These are phyloP conservation scores for Przewalskia tangutica DNA, from an alignment of 257 asterid species.

Conservation along the genomic window DNA sequence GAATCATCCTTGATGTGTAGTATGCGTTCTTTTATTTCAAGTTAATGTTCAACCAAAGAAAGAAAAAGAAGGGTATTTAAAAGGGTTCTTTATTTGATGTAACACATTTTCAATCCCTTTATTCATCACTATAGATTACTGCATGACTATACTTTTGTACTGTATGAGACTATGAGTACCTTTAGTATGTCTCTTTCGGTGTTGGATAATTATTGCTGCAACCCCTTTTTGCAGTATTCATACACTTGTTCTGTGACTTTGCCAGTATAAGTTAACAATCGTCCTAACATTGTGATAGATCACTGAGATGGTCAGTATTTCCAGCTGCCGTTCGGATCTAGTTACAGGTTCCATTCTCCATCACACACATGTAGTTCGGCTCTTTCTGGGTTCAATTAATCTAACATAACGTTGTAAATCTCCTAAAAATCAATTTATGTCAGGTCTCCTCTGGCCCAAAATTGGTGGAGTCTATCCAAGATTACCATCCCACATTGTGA, in stretches of 20 bases:
- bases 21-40: not conserved
- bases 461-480: constrained; percentile 15
- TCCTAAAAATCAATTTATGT: not conserved
- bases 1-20: not conserved
- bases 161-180: not conserved
- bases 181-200: not conserved
- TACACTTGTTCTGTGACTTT: not conserved
- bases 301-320: not conserved
- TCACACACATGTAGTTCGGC: not conserved
- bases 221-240: not conserved
- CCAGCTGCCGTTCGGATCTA: not conserved
- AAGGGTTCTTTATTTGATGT: not conserved
- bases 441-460: constrained; percentile 24
- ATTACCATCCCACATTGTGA: constrained; percentile 12
- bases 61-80: not conserved
- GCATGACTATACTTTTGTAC: not conserved
- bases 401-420: not conserved
- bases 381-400: not conserved
- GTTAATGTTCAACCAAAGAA: no score
- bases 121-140: not conserved
- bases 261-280: not conserved
- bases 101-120: not conserved
- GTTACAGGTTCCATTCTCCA: not conserved
- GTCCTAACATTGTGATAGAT: not conserved
- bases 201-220: not conserved